Evolutionary conservation across 163 green algal species (phyloP).

Genomic region (Coccomyxa subellipsoidea): DNA sequence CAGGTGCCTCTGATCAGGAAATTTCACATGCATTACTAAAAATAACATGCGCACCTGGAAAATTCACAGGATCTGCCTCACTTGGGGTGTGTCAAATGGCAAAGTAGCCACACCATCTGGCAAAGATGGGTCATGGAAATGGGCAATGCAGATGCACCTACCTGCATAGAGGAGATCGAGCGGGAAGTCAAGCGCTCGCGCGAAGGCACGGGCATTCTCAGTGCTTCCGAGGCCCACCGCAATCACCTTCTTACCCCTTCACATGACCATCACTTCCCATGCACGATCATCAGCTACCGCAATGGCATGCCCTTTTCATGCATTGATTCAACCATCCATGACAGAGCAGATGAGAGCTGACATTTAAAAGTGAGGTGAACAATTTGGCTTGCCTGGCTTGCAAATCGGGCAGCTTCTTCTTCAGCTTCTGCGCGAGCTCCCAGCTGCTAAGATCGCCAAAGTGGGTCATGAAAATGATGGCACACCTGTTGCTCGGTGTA

Average conservation of each 20-base stretch:
- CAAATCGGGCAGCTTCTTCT: constrained; percentile 51
- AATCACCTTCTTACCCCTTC: constrained; percentile 47
- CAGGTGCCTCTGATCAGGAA: too few species aligned
- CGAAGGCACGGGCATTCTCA: constrained; percentile 59
- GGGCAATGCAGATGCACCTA: too few species aligned
- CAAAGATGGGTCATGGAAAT: too few species aligned
- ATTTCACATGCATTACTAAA: too few species aligned
- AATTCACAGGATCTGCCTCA: too few species aligned
- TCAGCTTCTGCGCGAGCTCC: constrained; percentile 77
- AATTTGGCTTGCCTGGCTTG: background rate
- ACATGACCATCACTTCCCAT: background rate
- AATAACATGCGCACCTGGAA: too few species aligned
- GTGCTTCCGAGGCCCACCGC: constrained; percentile 51
- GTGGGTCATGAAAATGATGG: constrained; percentile 75
- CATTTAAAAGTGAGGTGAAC: background rate
- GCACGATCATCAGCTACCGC: background rate
- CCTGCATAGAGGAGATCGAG: constrained; percentile 63
- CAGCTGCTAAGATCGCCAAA: constrained; percentile 80
- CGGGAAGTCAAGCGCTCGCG: constrained; percentile 60
- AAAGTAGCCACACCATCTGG: too few species aligned
- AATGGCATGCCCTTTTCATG: too few species aligned
- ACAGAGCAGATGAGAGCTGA: too few species aligned
- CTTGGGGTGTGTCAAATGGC: too few species aligned
- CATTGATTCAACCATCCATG: too few species aligned
- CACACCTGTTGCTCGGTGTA: constrained; percentile 8